Evolutionary conservation across 2,329 filamentous ascomycete genomes (phyloP).

Genomic region (Pseudogymnoascus sp.): DNA sequence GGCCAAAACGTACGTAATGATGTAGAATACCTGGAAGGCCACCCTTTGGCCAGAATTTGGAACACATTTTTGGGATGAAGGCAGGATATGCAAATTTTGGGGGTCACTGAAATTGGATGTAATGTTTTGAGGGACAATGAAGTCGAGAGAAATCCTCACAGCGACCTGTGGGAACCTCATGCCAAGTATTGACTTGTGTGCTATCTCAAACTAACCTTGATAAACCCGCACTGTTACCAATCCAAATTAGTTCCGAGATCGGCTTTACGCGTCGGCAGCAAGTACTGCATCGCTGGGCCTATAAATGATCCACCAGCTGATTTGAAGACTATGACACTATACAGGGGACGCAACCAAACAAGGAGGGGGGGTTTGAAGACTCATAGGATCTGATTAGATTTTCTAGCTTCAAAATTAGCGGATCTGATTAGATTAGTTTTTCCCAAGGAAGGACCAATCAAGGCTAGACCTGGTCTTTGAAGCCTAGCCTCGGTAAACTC

Average conservation of each 20-base stretch:
- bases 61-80: conserved; percentile 19
- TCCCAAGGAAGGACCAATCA: neutral
- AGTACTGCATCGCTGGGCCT: neutral
- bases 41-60: conserved; percentile 30
- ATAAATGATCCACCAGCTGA: neutral
- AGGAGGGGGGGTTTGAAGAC: neutral
- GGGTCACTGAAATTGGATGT: neutral
- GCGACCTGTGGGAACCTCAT: neutral
- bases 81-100: neutral
- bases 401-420: neutral
- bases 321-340: neutral
- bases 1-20: conserved; percentile 26
- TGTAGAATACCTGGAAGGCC: conserved; percentile 30
- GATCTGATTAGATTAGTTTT: conserved; percentile 5
- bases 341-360: neutral
- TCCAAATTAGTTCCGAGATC: conserved; percentile 2
- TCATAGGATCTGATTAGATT: conserved; percentile 5
- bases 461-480: neutral
- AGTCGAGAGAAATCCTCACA: neutral
- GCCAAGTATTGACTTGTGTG: neutral
- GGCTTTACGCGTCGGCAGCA: neutral
- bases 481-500: neutral
- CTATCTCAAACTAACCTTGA: neutral
- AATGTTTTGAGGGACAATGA: neutral
- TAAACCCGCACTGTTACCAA: neutral